Conservation (phyloP, 2,329 filamentous ascomycete species). For the Pseudocercospora fuligena region DNA sequence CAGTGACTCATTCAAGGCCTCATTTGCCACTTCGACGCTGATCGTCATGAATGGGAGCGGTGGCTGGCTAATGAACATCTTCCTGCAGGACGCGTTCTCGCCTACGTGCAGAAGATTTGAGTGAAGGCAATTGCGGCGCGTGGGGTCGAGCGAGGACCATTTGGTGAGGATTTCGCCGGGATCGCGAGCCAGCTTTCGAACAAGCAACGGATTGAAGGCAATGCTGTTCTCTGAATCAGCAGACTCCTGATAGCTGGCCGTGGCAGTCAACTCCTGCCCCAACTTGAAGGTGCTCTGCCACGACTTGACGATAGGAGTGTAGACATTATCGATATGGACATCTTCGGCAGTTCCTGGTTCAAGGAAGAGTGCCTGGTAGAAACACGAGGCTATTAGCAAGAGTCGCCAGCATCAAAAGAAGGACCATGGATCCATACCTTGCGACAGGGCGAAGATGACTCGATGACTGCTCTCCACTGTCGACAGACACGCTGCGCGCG, state of each 20-base stretch:
- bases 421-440: background rate
- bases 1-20: background rate
- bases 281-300: no score
- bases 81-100: background rate
- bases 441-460: background rate
- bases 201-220: background rate
- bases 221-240: background rate
- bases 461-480: background rate
- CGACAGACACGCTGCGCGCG: background rate
- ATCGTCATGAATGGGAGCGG: background rate
- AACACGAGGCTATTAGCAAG: background rate
- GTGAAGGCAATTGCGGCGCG: background rate
- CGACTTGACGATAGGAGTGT: background rate
- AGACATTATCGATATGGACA: background rate
- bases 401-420: background rate
- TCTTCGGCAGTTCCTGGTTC: background rate
- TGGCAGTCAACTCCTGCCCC: no score
- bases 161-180: background rate
- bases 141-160: background rate
- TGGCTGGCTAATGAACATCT: background rate
- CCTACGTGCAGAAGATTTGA: background rate
- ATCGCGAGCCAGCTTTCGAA: background rate
- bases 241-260: background rate
- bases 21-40: background rate
- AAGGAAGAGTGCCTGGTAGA: background rate